phyloP scores from a whole-genome alignment of 257 asterid genomes.

The Penstemon barbatus region DNA sequence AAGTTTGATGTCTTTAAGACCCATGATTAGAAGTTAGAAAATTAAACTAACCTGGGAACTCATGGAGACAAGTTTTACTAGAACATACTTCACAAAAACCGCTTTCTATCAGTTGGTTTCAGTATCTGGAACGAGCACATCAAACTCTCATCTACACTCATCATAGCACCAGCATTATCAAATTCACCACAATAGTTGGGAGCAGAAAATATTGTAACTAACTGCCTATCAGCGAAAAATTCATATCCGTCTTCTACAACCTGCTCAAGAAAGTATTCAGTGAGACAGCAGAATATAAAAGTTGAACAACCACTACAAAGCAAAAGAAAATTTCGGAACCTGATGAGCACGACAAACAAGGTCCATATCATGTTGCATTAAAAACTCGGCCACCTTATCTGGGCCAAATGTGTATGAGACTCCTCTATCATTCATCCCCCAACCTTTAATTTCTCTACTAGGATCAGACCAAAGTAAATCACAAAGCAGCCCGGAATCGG shows the following conservation, averaged over 20 bases:
- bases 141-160: conserved; percentile 58
- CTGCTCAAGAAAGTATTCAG: conserved; percentile 30
- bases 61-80: conserved; percentile 23
- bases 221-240: conserved; percentile 48
- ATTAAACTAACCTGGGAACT: conserved; percentile 30
- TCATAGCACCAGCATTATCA: conserved; percentile 57
- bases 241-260: conserved; percentile 59
- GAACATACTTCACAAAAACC: conserved; percentile 40
- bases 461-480: conserved; percentile 69
- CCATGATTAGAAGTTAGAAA: conserved; percentile 1
- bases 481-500: conserved; percentile 60
- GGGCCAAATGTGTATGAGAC: conserved; percentile 54
- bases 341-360: conserved; percentile 62
- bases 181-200: conserved; percentile 56
- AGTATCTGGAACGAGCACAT: conserved; percentile 56
- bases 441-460: conserved; percentile 55
- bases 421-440: conserved; percentile 64
- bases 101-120: conserved; percentile 48
- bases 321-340: conserved; percentile 28
- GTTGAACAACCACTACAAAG: not conserved
- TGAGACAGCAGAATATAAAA: conserved; percentile 15
- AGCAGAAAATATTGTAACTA: conserved; percentile 53
- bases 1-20: conserved; percentile 2
- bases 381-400: conserved; percentile 56
- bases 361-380: conserved; percentile 58